phyloP scores from a whole-genome alignment of 306 rosid genomes.

The Comarum palustre region DNA sequence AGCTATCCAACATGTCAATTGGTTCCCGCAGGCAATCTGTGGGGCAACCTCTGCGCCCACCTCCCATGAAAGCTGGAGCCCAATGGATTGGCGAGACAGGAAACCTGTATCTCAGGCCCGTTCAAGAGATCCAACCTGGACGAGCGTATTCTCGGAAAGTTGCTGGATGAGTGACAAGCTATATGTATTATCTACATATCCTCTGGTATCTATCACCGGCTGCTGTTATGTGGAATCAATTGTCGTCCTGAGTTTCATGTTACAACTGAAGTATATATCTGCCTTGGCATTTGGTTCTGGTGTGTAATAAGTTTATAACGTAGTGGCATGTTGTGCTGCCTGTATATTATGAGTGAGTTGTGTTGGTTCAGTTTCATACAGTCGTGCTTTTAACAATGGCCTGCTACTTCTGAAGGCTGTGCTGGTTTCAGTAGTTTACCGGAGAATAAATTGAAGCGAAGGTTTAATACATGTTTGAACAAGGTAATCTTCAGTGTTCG shows the following conservation, averaged over 20 bases:
- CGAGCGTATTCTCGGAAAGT: conserved; percentile 64
- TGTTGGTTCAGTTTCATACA: background rate
- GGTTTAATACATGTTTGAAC: background rate
- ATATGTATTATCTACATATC: background rate
- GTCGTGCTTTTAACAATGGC: background rate
- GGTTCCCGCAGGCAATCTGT: conserved; percentile 47
- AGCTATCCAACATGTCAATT: conserved; percentile 66
- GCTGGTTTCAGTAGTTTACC: background rate
- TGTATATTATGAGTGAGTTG: background rate
- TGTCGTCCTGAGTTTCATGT: background rate
- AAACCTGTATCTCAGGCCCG: conserved; percentile 52
- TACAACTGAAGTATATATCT: background rate
- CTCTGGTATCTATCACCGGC: conserved; percentile 1
- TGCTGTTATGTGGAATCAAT: background rate
- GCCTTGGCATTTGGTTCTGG: background rate
- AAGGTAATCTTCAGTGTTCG: too few species aligned
- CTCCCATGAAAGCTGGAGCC: conserved; percentile 82
- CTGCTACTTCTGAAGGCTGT: background rate
- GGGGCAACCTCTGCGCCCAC: conserved; percentile 44
- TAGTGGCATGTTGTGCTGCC: conserved; percentile 3
- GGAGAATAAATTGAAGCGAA: conserved; percentile 9
- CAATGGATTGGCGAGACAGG: conserved; percentile 69
- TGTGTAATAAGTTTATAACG: background rate
- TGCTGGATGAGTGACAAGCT: conserved; percentile 48
- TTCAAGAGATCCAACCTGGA: conserved; percentile 53